Conservation (phyloP, 148 eudicot species). For the Chenopodium formosanum region DNA sequence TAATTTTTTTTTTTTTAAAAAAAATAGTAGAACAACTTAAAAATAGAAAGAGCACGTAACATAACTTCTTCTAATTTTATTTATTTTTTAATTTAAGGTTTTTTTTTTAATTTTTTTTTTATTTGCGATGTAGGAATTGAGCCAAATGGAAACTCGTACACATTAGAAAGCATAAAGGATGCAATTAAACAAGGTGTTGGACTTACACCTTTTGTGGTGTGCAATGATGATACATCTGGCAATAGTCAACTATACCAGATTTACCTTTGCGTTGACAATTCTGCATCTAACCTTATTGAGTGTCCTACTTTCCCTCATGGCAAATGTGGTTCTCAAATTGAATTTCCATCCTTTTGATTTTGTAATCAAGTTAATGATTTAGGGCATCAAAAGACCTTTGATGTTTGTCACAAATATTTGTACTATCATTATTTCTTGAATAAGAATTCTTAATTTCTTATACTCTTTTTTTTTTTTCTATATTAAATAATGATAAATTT, state of each 20-base stretch:
- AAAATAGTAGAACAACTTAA: no score
- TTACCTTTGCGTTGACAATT: conserved; percentile 50
- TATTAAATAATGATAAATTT: no score
- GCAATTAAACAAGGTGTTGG: conserved; percentile 45
- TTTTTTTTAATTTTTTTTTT: background rate
- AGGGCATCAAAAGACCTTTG: no score
- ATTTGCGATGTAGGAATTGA: conserved; percentile 39
- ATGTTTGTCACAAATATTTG: no score
- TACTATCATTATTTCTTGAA: no score
- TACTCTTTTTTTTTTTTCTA: no score
- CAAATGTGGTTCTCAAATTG: conserved; percentile 41
- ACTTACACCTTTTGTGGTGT: conserved; percentile 42
- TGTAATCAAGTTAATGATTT: no score
- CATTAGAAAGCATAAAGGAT: conserved; percentile 35
- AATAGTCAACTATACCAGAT: conserved; percentile 53
- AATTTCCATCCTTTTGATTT: conserved; percentile 33
- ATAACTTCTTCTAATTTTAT: no score
- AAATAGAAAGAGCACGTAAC: no score
- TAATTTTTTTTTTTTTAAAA: no score
- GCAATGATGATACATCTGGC: conserved; percentile 47
- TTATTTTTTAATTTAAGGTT: no score
- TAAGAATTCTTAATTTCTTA: no score
- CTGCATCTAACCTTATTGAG: conserved; percentile 38
- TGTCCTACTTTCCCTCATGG: conserved; percentile 52
- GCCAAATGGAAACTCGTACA: conserved; percentile 44